Conservation (phyloP, 1,284 basidiomycete genomes). For the Trametes versicolor region DNA sequence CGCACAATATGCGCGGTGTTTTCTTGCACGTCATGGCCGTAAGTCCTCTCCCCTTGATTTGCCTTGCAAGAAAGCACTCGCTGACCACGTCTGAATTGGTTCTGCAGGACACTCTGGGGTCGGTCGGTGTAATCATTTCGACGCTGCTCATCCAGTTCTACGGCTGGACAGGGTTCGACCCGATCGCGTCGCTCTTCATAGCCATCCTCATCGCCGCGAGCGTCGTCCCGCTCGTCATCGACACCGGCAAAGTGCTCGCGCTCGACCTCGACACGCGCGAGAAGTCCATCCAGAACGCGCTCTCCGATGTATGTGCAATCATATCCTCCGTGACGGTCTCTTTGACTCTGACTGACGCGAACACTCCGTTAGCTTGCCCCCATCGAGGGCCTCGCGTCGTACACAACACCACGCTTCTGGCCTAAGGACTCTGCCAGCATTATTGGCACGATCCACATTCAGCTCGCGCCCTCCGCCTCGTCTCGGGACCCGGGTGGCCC, state of each 20-base stretch:
- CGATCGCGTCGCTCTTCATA: constrained; percentile 97
- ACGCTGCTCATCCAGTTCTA: constrained; percentile 96
- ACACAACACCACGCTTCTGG: constrained; percentile 91
- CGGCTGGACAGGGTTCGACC: constrained; percentile 99
- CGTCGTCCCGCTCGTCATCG: constrained; percentile 94
- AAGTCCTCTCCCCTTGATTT: constrained; percentile 39
- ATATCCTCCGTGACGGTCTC: neutral
- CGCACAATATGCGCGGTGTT: constrained; percentile 99
- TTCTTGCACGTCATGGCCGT: constrained; percentile 94
- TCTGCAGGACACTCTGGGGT: constrained; percentile 83
- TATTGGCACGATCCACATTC: constrained; percentile 92
- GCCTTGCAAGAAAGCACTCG: neutral
- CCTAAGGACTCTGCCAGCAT: constrained; percentile 90
- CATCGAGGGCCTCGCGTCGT: constrained; percentile 85
- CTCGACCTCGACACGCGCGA: constrained; percentile 86
- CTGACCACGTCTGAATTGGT: neutral
- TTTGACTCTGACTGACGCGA: constrained; percentile 8
- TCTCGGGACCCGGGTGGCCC: constrained; percentile 64
- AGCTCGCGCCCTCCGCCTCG: constrained; percentile 69
- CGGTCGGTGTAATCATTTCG: constrained; percentile 98
- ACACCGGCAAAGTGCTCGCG: constrained; percentile 89
- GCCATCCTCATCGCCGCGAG: constrained; percentile 95
- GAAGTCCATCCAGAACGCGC: constrained; percentile 71
- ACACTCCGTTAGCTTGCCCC: constrained; percentile 55
- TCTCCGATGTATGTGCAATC: constrained; percentile 72